These are phyloP conservation scores for Trichothecium sympodiale DNA, from an alignment of 2,329 filamentous ascomycete genomes.

Conservation along the genomic window DNA sequence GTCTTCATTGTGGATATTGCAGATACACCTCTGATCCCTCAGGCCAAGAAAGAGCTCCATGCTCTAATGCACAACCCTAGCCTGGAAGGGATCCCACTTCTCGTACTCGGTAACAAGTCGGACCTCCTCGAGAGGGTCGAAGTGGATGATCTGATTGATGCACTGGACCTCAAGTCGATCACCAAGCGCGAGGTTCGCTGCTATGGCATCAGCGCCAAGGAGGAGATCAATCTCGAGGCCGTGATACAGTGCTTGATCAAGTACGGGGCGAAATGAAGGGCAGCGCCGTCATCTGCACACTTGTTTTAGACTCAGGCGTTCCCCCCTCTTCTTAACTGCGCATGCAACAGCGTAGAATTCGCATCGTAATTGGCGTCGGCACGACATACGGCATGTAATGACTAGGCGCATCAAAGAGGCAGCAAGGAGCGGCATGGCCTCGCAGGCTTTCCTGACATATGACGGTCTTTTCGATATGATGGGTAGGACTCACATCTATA, in stretches of 20 bases:
- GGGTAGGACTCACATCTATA: neutral
- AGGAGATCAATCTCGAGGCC: slow-evolving; percentile 96
- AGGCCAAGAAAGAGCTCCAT: slow-evolving; percentile 88
- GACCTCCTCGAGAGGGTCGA: slow-evolving; percentile 84
- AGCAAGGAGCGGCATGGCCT: slow-evolving; percentile 4
- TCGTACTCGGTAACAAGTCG: slow-evolving; percentile 95
- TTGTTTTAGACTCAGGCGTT: neutral
- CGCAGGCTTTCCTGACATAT: neutral
- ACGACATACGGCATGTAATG: no score
- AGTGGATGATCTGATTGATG: slow-evolving; percentile 92
- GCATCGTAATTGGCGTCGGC: no score
- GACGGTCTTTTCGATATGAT: neutral
- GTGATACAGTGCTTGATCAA: slow-evolving; percentile 96
- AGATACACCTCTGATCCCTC: slow-evolving; percentile 67
- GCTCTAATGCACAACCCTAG: slow-evolving; percentile 74
- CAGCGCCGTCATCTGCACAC: neutral
- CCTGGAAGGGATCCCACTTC: slow-evolving; percentile 78
- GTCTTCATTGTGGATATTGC: slow-evolving; percentile 98
- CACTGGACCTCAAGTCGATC: slow-evolving; percentile 79
- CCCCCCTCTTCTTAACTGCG: no score
- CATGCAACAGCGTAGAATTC: neutral
- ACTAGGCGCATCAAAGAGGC: slow-evolving; percentile 3
- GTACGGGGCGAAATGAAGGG: slow-evolving; percentile 59
- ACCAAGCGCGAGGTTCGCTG: slow-evolving; percentile 91
- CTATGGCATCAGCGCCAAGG: slow-evolving; percentile 97